A percentile compares a stretch with the other conserved stretches of the same genome.
These are phyloP conservation scores for Lachnellula suecica DNA, from an alignment of 2,329 filamentous ascomycete species.

Conservation along the genomic window DNA sequence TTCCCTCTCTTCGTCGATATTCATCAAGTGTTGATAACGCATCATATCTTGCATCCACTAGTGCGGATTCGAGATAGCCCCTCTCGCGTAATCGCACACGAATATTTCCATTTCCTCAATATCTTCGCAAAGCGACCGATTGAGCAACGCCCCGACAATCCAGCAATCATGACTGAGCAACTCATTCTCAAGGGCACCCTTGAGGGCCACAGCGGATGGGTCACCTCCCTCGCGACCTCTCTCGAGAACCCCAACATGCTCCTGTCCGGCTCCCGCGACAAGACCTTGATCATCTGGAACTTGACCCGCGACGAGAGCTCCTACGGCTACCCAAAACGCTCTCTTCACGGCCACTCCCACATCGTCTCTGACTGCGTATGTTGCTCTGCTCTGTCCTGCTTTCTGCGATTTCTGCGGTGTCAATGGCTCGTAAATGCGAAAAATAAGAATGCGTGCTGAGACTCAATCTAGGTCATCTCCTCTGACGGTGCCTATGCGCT, in stretches of 20 bases:
- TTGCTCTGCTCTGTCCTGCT: constrained; percentile 36
- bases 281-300: constrained; percentile 99
- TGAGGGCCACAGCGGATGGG: constrained; percentile 99
- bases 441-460: constrained; percentile 34
- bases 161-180: constrained; percentile 35
- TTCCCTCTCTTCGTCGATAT: too few relatives aligned
- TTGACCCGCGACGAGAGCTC: constrained; percentile 96
- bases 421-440: constrained; percentile 20
- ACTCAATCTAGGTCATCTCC: constrained; percentile 79
- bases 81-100: background rate
- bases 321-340: constrained; percentile 99
- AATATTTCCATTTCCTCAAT: background rate
- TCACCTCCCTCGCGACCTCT: constrained; percentile 96
- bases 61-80: background rate
- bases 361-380: constrained; percentile 99
- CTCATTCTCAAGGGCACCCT: constrained; percentile 90
- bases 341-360: constrained; percentile 98
- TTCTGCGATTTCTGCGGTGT: constrained; percentile 12
- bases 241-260: constrained; percentile 99
- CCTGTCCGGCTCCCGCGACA: constrained; percentile 94
- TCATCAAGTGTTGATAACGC: too few relatives aligned
- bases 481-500: constrained; percentile 99
- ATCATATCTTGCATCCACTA: too few relatives aligned
- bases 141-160: constrained; percentile 25
- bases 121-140: constrained; percentile 17